Evolutionary conservation across 306 rosid genomes (phyloP), one percentile per base, ranked within the genome.

Genomic region (Rosa persica): DNA sequence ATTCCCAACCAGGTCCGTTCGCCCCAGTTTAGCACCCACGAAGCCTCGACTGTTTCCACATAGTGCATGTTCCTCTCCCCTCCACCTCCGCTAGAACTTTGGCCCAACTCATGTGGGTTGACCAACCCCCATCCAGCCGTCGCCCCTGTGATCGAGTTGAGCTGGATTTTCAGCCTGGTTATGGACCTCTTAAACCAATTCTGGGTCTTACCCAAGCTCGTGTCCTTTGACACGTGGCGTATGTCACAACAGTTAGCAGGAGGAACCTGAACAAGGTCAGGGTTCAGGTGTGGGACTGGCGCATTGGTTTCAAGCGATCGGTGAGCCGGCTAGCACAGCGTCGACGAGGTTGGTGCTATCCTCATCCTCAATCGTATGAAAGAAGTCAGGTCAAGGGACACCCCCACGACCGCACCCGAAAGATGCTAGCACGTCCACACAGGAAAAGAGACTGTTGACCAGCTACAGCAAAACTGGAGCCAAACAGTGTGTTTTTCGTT

Each of bases 261-360:
- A 39, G 38, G 58, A 3, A 36, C n/a, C n/a, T n/a, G n/a, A n/a
- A n/a, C 70, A 2, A 4, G 55, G 5, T 65, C 73, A 6, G 2
- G 71, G 6, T 60, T 42, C 8, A 79, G 43, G 43, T 60, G 9
- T 15, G 69, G 43, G 5, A 16, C 43, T 15, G 48, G 65, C 36
- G 38, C 58, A 38, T 69, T 79, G 2, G 10, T n/a, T 15, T 25
- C 85, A 13, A 11, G n/a, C 19, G 23, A 81, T 89, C 58, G 76
- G 76, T 7, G 75, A 54, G 1, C 97, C 93, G 10, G 38, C 49
- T n/a, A 93, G 60, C 36, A 88, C 91, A 0, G 90, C 83, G 5
- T 85, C 87, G 22, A 93, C 92, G 19, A n/a, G n/a, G n/a, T n/a
- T n/a, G n/a, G n/a, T n/a, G n/a, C n/a, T n/a, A n/a, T n/a, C n/a